phyloP scores from a whole-genome alignment of 2,329 filamentous ascomycete genomes.

The Colletotrichum sp. region DNA sequence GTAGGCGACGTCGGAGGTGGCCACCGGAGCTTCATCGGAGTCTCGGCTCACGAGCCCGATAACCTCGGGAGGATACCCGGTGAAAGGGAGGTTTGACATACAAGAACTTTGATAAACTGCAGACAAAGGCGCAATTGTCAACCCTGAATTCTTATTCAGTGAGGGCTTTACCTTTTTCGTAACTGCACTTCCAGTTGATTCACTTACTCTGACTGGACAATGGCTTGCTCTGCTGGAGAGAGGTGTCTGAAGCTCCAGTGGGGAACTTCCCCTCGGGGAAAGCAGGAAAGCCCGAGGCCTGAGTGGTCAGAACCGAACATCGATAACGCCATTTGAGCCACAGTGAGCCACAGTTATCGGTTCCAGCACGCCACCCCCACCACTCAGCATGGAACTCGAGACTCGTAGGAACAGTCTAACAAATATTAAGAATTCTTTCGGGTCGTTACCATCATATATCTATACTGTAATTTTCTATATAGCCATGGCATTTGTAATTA shows the following conservation, averaged over 20 bases:
- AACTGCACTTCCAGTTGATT: neutral
- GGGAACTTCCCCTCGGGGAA: neutral
- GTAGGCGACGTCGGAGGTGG: neutral
- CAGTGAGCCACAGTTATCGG: neutral
- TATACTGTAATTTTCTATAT: neutral
- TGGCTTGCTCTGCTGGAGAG: neutral
- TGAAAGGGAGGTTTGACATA: neutral
- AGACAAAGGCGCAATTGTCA: neutral
- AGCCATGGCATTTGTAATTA: fast-evolving
- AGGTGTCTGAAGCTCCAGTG: neutral
- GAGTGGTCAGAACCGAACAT: neutral
- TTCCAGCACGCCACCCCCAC: neutral
- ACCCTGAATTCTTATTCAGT: neutral
- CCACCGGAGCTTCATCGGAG: conserved; percentile 11
- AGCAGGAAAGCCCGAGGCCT: neutral
- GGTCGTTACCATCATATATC: neutral
- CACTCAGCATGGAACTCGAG: neutral
- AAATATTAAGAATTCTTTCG: neutral
- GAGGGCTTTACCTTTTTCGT: neutral
- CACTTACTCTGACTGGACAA: neutral
- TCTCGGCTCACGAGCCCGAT: neutral
- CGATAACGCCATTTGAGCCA: neutral
- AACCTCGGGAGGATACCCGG: neutral
- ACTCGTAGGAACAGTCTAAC: neutral
- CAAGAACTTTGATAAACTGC: neutral